These are phyloP conservation scores for Tetracladium maxilliforme DNA, from an alignment of 2,329 filamentous ascomycete genomes.

Conservation along the genomic window DNA sequence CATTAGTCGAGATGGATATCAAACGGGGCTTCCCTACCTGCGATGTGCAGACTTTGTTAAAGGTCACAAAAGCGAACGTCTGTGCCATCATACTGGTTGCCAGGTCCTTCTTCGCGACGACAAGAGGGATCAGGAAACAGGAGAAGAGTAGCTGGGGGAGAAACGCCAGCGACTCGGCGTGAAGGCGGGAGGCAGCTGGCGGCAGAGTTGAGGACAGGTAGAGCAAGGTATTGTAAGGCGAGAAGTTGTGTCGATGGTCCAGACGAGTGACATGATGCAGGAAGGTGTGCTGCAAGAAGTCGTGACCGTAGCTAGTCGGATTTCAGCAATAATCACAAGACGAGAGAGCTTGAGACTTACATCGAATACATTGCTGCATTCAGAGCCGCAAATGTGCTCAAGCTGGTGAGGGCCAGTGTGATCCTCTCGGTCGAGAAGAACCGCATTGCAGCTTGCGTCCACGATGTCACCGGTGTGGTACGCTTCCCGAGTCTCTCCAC, in stretches of 20 bases:
- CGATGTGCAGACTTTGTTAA: conserved; percentile 98
- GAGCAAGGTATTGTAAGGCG: conserved; percentile 82
- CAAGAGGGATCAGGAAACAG: conserved; percentile 59
- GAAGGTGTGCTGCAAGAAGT: conserved; percentile 82
- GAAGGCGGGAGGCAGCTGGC: conserved; percentile 16
- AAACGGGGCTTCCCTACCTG: conserved; percentile 46
- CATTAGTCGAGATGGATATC: conserved; percentile 1
- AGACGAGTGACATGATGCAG: conserved; percentile 85
- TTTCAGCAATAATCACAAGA: conserved; percentile 1
- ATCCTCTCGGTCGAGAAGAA: conserved; percentile 42
- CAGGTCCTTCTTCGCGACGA: conserved; percentile 67
- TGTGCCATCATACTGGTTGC: conserved; percentile 80
- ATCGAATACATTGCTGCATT: conserved; percentile 68
- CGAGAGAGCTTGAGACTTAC: conserved; percentile 27
- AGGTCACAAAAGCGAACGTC: conserved; percentile 92
- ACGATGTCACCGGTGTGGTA: conserved; percentile 10
- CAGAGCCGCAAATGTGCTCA: conserved; percentile 57
- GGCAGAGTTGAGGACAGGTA: conserved; percentile 65
- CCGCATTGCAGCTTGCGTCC: conserved; percentile 10
- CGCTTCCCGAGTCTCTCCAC: conserved; percentile 23
- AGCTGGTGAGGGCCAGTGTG: conserved; percentile 44
- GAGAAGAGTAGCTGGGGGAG: conserved; percentile 75
- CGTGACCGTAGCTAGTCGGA: conserved; percentile 50
- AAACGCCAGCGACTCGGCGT: conserved; percentile 72
- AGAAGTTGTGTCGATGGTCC: conserved; percentile 97